A percentile compares a stretch with the other conserved stretches of the same genome.
phyloP scores from a whole-genome alignment of 352 stramenopile species.

The Plasmopara viticola region DNA sequence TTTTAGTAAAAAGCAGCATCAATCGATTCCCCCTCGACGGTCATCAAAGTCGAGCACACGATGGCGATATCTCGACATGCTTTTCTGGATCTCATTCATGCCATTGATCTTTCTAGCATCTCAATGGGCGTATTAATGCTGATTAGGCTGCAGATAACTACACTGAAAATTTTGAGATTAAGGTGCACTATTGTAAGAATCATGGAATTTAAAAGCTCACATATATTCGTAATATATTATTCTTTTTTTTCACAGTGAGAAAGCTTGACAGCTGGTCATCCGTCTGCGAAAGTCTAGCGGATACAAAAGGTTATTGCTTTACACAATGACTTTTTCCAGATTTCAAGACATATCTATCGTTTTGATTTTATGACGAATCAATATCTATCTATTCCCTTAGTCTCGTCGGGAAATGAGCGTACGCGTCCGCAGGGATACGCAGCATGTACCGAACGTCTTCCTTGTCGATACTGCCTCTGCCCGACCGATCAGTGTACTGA shows the following conservation, averaged over 20 bases:
- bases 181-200: no score
- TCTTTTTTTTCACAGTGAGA: no score
- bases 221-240: no score
- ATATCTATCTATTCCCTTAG: background rate
- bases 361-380: no score
- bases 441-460: slow-evolving; percentile 49
- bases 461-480: slow-evolving; percentile 31
- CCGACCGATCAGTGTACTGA: slow-evolving; percentile 35
- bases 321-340: background rate
- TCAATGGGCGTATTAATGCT: slow-evolving; percentile 73
- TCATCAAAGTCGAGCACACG: slow-evolving; percentile 23
- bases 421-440: slow-evolving; percentile 36
- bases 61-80: slow-evolving; percentile 68
- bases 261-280: no score
- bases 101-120: slow-evolving; percentile 70
- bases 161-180: no score
- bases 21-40: slow-evolving; percentile 10
- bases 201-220: no score
- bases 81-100: slow-evolving; percentile 82
- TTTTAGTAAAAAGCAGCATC: slow-evolving; percentile 31
- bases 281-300: no score
- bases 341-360: background rate
- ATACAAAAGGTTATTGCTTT: no score
- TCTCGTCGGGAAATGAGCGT: slow-evolving; percentile 35
- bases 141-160: no score